A percentile compares a stretch with the other conserved stretches of the same genome.
Conservation (phyloP, 306 rosid genomes). For the Acmispon strigosus region DNA sequence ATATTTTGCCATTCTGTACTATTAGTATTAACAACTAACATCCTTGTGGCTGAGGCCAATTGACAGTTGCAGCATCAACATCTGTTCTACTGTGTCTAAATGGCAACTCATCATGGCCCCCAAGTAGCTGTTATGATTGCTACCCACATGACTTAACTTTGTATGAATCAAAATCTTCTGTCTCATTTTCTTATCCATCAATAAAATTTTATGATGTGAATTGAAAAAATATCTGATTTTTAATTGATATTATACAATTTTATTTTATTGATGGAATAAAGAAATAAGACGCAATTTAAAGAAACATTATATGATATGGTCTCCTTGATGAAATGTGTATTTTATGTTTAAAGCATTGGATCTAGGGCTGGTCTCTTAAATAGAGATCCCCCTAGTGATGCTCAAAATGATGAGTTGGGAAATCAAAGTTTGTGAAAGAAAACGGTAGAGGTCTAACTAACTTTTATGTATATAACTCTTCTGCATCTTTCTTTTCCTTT, state of each 20-base stretch:
- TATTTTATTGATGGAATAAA: too few relatives aligned
- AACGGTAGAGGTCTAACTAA: neutral
- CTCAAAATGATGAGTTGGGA: neutral
- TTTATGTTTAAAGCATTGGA: neutral
- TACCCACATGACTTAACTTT: neutral
- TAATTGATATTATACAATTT: too few relatives aligned
- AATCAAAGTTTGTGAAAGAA: neutral
- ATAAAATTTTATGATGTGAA: too few relatives aligned
- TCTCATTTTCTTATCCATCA: too few relatives aligned
- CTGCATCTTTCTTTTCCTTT: too few relatives aligned
- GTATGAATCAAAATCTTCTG: too few relatives aligned
- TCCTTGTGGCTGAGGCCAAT: neutral
- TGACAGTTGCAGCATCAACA: slow-evolving; percentile 18
- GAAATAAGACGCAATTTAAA: too few relatives aligned
- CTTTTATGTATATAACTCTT: too few relatives aligned
- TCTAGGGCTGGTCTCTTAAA: neutral
- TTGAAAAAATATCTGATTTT: too few relatives aligned
- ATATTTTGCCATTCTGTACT: neutral
- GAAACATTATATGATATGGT: neutral
- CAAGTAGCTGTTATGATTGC: slow-evolving; percentile 21
- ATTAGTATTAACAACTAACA: too few relatives aligned
- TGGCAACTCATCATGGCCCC: slow-evolving; percentile 19
- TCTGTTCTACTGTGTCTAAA: neutral
- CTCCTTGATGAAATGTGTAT: too few relatives aligned
- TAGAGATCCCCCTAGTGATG: neutral